Conservation (phyloP, 2,329 filamentous ascomycete genomes). For the Penicillium sclerotiorum region DNA sequence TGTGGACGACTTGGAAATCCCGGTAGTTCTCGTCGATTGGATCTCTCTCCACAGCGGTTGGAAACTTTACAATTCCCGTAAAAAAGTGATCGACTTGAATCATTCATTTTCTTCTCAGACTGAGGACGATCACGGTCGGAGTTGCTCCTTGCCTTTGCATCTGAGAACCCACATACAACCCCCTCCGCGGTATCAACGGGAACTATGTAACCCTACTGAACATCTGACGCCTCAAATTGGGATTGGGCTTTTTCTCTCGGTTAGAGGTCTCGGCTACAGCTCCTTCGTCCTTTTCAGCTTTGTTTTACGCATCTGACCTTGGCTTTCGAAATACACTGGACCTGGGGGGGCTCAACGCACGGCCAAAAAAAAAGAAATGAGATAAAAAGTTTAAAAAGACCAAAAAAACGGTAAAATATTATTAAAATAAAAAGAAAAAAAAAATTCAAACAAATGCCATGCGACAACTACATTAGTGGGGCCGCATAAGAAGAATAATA, state of each 20-base stretch:
- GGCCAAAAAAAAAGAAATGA: constrained; percentile 14
- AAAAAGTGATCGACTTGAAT: not conserved
- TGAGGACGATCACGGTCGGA: constrained; percentile 8
- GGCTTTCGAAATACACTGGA: constrained; percentile 4
- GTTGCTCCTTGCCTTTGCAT: not conserved
- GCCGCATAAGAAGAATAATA: no score
- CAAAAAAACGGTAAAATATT: constrained; percentile 13
- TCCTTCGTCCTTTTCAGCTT: not conserved
- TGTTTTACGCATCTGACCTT: not conserved
- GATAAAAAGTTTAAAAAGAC: no score
- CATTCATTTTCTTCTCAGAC: no score
- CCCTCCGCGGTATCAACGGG: constrained; percentile 9
- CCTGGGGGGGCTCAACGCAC: constrained; percentile 8
- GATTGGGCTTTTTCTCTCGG: constrained; percentile 8
- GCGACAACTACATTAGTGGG: constrained; percentile 3
- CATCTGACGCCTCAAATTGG: constrained; percentile 14
- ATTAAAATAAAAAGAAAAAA: constrained; percentile 12
- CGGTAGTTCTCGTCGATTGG: constrained; percentile 10
- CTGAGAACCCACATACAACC: constrained; percentile 3
- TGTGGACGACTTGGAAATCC: constrained; percentile 16
- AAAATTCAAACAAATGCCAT: constrained; percentile 9
- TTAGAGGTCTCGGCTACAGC: constrained; percentile 17
- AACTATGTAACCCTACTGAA: constrained; percentile 29
- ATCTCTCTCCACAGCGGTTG: not conserved
- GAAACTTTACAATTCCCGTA: constrained; percentile 5